These are phyloP conservation scores for Graphium sp. DNA, from an alignment of 2,329 filamentous ascomycete species.

Conservation along the genomic window DNA sequence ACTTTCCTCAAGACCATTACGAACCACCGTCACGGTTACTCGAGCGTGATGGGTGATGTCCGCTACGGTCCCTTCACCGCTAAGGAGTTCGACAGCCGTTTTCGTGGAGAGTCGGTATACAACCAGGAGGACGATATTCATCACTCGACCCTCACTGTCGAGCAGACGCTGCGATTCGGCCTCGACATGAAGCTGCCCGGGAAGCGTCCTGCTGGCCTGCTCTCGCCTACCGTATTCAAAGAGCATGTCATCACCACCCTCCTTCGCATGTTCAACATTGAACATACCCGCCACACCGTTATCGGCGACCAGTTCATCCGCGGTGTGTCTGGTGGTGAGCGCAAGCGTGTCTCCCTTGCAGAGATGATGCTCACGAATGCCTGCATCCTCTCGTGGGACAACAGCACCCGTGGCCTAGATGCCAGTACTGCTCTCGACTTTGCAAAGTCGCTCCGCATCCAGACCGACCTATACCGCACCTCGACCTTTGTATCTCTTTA, in stretches of 20 bases:
- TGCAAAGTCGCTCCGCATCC: slow-evolving; percentile 52
- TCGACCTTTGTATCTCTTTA: slow-evolving; percentile 78
- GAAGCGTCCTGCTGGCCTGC: slow-evolving; percentile 57
- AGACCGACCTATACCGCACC: slow-evolving; percentile 71
- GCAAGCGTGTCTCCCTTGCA: slow-evolving; percentile 67
- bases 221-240: slow-evolving; percentile 61
- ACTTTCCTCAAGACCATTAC: slow-evolving; percentile 53
- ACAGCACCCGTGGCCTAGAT: slow-evolving; percentile 53
- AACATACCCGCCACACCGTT: slow-evolving; percentile 71
- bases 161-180: slow-evolving; percentile 74
- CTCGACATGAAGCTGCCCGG: slow-evolving; percentile 72
- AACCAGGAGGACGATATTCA: slow-evolving; percentile 80
- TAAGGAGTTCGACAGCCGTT: slow-evolving; percentile 49
- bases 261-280: slow-evolving; percentile 86
- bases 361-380: slow-evolving; percentile 67
- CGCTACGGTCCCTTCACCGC: slow-evolving; percentile 59
- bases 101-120: slow-evolving; percentile 71
- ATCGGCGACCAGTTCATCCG: slow-evolving; percentile 71
- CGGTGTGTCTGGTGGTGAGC: slow-evolving; percentile 64
- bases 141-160: slow-evolving; percentile 70
- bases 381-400: slow-evolving; percentile 61
- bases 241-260: slow-evolving; percentile 56
- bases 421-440: slow-evolving; percentile 52
- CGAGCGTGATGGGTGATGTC: slow-evolving; percentile 48
- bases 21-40: slow-evolving; percentile 45